Evolutionary conservation across 208 protist genomes (phyloP), one percentile per base, ranked within the genome.

Genomic region (Crithidia mellificae): DNA sequence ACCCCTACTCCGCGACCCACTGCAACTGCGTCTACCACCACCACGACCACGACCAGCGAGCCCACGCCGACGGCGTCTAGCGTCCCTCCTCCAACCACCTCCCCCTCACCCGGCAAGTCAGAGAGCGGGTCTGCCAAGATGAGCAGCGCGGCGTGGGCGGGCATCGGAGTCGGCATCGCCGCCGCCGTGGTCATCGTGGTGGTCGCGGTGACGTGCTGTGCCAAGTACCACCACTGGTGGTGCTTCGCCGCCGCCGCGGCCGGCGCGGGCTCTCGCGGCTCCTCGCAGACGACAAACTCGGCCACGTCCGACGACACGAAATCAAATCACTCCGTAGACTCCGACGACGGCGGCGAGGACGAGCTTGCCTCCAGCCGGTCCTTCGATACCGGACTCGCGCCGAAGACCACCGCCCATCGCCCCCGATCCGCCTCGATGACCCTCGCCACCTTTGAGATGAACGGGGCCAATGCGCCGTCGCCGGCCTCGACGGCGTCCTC

Each of bases 161-260:
- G 41, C 59, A 52, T 75, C 27, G 46, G 53, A 7, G 44, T 73
- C 9, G 74, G 46, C 19, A 49, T 61, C 19, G 62, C 12, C 15
- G 68, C 46, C 17, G 62, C 61, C 12, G 32, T 58, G 1, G 38
- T 73, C 58, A 24, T 65, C 52, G 49, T 22, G 20, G 12, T 64
- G 19, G 22, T 47, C 38, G 17, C 46, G 8, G 6, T 64, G 11
- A 36, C 44, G 4, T 62, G 54, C 34, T 70, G 36, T 50, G 54
- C 47, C 12, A 22, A 27, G 8, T 25, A 19, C 3, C 20, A 25
- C 41, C 11, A 53, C 47, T 68, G 69, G 20, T 68, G 52, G n/a
- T 63, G 54, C 69, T 61, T 57, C 41, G 34, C 41, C 7, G 51
- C 65, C 6, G 44, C 12, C 9, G 53, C n/a, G 19, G 24, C 50